Percentiles rank a stretch among this genome's conserved stretches.
Evolutionary conservation across 495 filamentous ascomycete species (phyloP).

Genomic region (Aspergillus olivimuriae): DNA sequence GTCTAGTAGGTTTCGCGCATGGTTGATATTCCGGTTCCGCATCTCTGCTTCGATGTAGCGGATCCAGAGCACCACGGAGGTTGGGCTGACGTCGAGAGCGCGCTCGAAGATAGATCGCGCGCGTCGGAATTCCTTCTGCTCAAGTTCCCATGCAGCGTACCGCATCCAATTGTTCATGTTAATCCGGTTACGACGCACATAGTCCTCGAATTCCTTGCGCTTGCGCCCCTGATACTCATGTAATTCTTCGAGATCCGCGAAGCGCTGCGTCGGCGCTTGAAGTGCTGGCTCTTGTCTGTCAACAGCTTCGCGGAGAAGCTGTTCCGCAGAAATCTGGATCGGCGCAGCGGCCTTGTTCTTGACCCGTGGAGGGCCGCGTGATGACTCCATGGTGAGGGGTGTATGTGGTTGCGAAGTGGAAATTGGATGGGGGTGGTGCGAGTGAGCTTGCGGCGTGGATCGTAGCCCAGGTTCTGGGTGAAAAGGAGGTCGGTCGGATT

Average conservation of each 20-base stretch:
- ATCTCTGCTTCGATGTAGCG: conserved; percentile 95
- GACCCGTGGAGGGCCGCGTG: conserved; percentile 90
- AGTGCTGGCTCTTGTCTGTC: conserved; percentile 89
- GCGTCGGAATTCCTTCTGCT: conserved; percentile 96
- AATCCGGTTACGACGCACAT: conserved; percentile 88
- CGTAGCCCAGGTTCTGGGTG: no score
- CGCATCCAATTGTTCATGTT: conserved; percentile 99
- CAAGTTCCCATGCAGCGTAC: conserved; percentile 94
- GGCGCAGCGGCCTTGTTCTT: conserved; percentile 95
- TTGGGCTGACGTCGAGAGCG: conserved; percentile 85
- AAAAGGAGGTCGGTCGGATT: no score
- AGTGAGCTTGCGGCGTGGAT: not conserved
- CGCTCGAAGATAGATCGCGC: conserved; percentile 96
- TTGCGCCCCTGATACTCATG: conserved; percentile 97
- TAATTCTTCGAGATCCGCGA: conserved; percentile 94
- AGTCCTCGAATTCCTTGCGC: conserved; percentile 94
- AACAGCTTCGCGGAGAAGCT: conserved; percentile 95
- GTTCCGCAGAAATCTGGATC: conserved; percentile 89
- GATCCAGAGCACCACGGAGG: conserved; percentile 75
- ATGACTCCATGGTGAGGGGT: conserved; percentile 69
- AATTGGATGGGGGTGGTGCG: not conserved
- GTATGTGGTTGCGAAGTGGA: not conserved
- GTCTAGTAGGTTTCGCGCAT: conserved; percentile 90
- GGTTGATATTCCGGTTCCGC: conserved; percentile 94
- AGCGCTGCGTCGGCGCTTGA: conserved; percentile 87